Conservation (phyloP, 1,284 basidiomycete species). For the Marasmius sp. region DNA sequence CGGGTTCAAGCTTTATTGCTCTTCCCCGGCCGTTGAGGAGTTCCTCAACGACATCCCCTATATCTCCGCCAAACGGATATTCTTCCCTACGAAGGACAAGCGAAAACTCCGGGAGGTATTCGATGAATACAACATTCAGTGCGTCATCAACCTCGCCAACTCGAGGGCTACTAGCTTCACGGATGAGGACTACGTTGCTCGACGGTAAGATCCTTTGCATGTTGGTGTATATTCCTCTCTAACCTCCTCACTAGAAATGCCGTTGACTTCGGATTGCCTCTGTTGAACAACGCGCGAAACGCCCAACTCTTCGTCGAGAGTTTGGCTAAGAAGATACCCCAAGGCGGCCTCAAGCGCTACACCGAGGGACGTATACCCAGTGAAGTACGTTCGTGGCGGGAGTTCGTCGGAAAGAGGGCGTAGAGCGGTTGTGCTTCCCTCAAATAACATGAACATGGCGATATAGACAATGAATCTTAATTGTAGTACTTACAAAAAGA, state of each 20-base stretch:
- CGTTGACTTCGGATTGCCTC: slow-evolving; percentile 87
- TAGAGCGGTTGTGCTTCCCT: slow-evolving; percentile 29
- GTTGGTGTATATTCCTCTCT: slow-evolving; percentile 10
- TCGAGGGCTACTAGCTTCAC: slow-evolving; percentile 75
- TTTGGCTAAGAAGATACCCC: slow-evolving; percentile 84
- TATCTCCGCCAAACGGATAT: slow-evolving; percentile 82
- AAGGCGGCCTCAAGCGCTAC: slow-evolving; percentile 82
- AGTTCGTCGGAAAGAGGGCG: slow-evolving; percentile 76
- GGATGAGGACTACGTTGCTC: slow-evolving; percentile 97
- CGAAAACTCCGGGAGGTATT: slow-evolving; percentile 90
- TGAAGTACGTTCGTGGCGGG: slow-evolving; percentile 90
- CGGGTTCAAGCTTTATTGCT: slow-evolving; percentile 93
- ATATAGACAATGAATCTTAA: slow-evolving; percentile 12
- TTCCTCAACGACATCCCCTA: slow-evolving; percentile 84
- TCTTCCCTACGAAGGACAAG: slow-evolving; percentile 98
- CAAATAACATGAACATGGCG: background rate
- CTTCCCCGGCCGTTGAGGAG: slow-evolving; percentile 78
- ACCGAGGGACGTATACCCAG: slow-evolving; percentile 89
- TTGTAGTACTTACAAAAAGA: slow-evolving; percentile 14
- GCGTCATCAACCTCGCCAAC: slow-evolving; percentile 92
- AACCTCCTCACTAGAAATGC: slow-evolving; percentile 60
- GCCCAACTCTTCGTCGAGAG: slow-evolving; percentile 93
- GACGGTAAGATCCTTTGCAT: slow-evolving; percentile 51
- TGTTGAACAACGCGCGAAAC: slow-evolving; percentile 90
- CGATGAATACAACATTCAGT: slow-evolving; percentile 94